A percentile compares a stretch with the other conserved stretches of the same genome.
These are phyloP conservation scores for Stylonectria norvegica DNA, from an alignment of 2,329 filamentous ascomycete species.

Conservation along the genomic window DNA sequence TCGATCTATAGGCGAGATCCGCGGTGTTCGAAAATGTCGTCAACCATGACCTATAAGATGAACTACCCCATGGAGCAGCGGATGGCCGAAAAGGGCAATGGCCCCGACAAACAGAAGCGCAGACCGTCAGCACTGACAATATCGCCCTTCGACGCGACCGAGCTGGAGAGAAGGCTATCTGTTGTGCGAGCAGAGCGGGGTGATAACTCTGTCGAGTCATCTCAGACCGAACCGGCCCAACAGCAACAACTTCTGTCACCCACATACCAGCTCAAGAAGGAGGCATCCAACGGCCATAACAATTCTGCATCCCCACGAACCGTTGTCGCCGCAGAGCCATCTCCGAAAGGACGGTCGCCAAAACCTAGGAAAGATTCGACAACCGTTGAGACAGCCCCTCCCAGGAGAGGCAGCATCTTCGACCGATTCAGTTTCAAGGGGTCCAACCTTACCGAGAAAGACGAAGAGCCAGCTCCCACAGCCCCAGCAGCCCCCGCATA, in stretches of 20 bases:
- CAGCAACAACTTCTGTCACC: too few species aligned
- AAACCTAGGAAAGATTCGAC: conserved; percentile 4
- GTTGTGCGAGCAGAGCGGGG: conserved; percentile 51
- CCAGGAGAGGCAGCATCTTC: conserved; percentile 21
- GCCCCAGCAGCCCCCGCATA: conserved; percentile 29
- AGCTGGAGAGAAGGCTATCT: conserved; percentile 51
- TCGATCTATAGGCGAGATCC: too few species aligned
- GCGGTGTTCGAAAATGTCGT: background rate
- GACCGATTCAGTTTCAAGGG: conserved; percentile 23
- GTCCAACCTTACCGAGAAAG: conserved; percentile 21
- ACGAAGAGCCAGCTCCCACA: conserved; percentile 13
- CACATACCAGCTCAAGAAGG: background rate
- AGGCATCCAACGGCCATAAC: background rate
- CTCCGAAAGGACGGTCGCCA: conserved; percentile 1
- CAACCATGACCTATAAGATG: background rate
- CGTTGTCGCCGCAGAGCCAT: conserved; percentile 5
- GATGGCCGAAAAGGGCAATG: background rate
- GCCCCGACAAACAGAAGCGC: conserved; percentile 15
- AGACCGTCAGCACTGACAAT: conserved; percentile 25
- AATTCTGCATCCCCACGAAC: conserved; percentile 5
- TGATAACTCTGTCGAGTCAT: conserved; percentile 12
- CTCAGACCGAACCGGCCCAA: conserved; percentile 30
- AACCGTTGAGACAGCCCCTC: conserved; percentile 8
- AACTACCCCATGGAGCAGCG: background rate
- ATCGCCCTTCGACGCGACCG: conserved; percentile 49